Base-by-base conservation (phyloP, 2,329 filamentous ascomycete species). In the Aspergillus uvarum region DNA sequence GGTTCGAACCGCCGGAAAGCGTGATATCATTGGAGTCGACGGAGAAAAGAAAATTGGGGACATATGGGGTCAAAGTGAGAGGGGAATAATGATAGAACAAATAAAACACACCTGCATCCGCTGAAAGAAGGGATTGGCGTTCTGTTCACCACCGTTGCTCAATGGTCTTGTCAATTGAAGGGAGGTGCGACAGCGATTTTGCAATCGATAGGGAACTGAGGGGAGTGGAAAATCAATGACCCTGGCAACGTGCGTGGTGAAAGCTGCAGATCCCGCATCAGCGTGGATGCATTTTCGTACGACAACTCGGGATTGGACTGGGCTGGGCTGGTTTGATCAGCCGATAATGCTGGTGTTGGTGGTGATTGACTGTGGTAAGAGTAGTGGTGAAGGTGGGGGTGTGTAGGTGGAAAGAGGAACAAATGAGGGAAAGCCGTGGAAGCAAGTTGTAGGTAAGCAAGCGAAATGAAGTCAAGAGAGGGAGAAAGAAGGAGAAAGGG, bases 1-100 rank as follows among this genome's bases (percentile, higher is more conserved):
- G 63, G 60, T 63, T 63, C 54, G 62, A 61, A 56, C 56, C 56
- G 57, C 60, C 56, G 56, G 38, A 16, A 54, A 59, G 44, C 64
- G 69, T 69, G 68, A 67, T 70, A 70, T 71, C 66, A 70, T 68
- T 68, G 65, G 63, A 64, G 57, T 63, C 63, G 56, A n/a, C 26
- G 38, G n/a, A 32, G 31, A 38, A 58, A 42, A 29, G 14, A 32
- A 50, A 29, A 29, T 29, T 29, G 16, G 38, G 16, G 38, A 44
- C 38, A 50, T 54, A 50, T 48, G 54, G 56, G 51, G 48, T 47
- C 50, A 56, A 38, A 31, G 44, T 58, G 29, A 24, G 26, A 49
- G 26, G 16, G 29, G n/a, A 50, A 58, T 5, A 44, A 44, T 44
- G 38, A 4, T 44, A 19, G 38, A 16, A 44, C 16, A 19, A 44